Percentiles rank a stretch among this genome's conserved stretches.
These are phyloP conservation scores for Arthrobotrys conoides DNA, from an alignment of 2,329 filamentous ascomycete species.

Conservation along the genomic window DNA sequence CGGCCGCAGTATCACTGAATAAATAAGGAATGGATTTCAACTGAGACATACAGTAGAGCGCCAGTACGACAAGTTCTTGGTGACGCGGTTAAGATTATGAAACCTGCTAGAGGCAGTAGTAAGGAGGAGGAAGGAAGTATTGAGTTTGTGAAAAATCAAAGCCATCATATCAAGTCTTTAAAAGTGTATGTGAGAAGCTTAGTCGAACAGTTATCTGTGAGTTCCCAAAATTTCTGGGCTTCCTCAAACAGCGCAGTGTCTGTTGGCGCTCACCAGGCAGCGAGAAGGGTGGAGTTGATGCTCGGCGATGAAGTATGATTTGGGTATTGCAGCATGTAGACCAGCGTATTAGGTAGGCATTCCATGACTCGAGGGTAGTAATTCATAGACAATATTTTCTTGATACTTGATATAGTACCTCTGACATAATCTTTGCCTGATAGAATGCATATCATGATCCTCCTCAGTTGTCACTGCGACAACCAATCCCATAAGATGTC, in stretches of 20 bases:
- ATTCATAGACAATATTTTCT: too few relatives aligned
- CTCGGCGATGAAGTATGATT: background rate
- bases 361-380: too few relatives aligned
- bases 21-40: background rate
- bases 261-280: background rate
- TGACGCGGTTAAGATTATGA: background rate
- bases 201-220: background rate
- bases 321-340: too few relatives aligned
- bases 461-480: background rate
- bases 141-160: background rate
- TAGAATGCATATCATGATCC: background rate
- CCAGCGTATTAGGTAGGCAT: too few relatives aligned
- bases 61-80: background rate
- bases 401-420: too few relatives aligned
- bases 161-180: background rate
- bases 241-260: background rate
- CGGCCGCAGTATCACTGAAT: background rate
- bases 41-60: conserved; percentile 6
- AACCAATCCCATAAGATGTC: too few relatives aligned
- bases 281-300: background rate
- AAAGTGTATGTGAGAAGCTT: background rate
- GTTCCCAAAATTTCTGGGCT: background rate
- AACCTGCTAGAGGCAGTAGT: background rate
- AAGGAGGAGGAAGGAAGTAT: background rate
- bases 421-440: background rate